phyloP scores from a whole-genome alignment of 192 early-diverging fungal genomes.

The Coemansia sp. region DNA sequence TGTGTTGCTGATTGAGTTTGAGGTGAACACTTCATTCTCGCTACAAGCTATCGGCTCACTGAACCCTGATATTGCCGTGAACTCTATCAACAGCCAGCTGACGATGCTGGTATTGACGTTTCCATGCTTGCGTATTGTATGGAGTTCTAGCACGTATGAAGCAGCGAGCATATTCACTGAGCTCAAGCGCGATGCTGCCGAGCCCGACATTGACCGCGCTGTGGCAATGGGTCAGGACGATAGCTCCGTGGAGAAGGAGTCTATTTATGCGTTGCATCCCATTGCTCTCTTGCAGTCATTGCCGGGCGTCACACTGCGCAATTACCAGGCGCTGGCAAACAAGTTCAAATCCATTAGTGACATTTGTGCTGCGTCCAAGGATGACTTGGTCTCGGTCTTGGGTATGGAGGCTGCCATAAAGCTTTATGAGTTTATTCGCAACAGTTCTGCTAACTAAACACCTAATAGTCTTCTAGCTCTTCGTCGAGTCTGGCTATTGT shows the following conservation, averaged over 20 bases:
- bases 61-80: conserved; percentile 56
- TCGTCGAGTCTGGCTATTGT: neutral
- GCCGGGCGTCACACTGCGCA: conserved; percentile 80
- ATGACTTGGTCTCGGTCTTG: conserved; percentile 54
- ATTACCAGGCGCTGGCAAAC: conserved; percentile 75
- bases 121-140: conserved; percentile 79
- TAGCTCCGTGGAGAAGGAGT: conserved; percentile 58
- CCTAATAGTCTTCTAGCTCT: neutral
- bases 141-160: conserved; percentile 81
- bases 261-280: conserved; percentile 66
- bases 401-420: conserved; percentile 62
- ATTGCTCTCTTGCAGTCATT: conserved; percentile 79
- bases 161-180: conserved; percentile 89
- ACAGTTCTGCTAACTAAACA: neutral
- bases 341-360: conserved; percentile 63
- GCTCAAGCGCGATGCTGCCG: conserved; percentile 74
- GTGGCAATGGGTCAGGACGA: conserved; percentile 68
- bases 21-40: conserved; percentile 77
- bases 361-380: conserved; percentile 56
- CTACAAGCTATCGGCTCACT: conserved; percentile 57
- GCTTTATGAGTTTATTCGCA: conserved; percentile 68
- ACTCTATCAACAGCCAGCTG: conserved; percentile 71
- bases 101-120: conserved; percentile 77
- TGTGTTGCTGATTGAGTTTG: conserved; percentile 90
- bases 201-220: conserved; percentile 71